phyloP scores from a whole-genome alignment of 2,329 filamentous ascomycete species.

The Trichophyton verrucosum region DNA sequence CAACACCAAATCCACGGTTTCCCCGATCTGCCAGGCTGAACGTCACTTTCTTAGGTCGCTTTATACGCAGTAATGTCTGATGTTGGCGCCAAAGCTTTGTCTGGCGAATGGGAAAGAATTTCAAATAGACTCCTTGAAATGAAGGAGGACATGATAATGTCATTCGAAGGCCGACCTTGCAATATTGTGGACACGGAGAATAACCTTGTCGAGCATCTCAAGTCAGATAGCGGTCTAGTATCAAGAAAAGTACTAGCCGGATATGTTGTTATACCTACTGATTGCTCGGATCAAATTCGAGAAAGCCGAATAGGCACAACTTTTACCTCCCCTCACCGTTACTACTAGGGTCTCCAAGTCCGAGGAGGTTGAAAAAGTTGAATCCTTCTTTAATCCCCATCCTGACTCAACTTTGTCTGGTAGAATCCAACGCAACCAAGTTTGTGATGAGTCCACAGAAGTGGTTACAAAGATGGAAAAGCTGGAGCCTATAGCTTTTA shows the following conservation, averaged over 20 bases:
- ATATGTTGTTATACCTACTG: neutral
- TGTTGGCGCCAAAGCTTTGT: neutral
- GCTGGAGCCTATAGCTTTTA: constrained; percentile 17
- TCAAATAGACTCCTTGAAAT: too few species aligned
- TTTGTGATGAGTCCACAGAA: neutral
- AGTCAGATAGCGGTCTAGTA: neutral
- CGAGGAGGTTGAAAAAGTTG: too few species aligned
- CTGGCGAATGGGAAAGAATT: neutral
- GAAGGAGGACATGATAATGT: too few species aligned
- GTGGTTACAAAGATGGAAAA: constrained; percentile 14
- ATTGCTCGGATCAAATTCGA: neutral
- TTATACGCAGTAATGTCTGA: neutral
- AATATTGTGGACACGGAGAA: too few species aligned
- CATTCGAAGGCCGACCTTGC: too few species aligned
- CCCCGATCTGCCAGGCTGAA: too few species aligned
- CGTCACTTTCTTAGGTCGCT: neutral
- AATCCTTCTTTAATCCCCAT: too few species aligned
- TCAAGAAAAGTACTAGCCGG: neutral
- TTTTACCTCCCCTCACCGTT: too few species aligned
- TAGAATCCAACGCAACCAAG: neutral
- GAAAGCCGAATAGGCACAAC: neutral
- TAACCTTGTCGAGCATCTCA: neutral
- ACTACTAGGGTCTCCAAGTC: too few species aligned
- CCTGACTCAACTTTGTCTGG: constrained; percentile 6
- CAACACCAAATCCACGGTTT: too few species aligned